Evolutionary conservation across 169 alveolate genomes (phyloP), one percentile per base, ranked within the genome.

Genomic region (Plasmodium vinckei): DNA sequence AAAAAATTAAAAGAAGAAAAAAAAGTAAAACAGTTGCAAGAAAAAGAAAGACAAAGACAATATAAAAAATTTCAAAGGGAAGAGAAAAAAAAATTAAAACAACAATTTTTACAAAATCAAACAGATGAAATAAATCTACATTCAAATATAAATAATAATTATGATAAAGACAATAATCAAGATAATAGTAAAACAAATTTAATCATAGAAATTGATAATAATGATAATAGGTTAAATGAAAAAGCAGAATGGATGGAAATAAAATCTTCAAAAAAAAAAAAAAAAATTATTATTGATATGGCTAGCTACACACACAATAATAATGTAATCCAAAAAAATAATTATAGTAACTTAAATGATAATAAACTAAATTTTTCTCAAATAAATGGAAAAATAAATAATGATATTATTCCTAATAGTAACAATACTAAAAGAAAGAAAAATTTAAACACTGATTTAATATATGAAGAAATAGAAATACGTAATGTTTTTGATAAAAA

Each of bases 1-100:
- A 54, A 72, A 57, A 72, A 49, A 47, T 9, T 47, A 21, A 70
- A 54, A 53, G 70, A 39, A 39, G 44, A 39, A 51, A 72, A 39
- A 54, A 72, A 56, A 33, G 3, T 33, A 53, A 54, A 65, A 73
- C 17, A 47, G 13, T 44, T 13, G 23, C 49, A 68, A 33, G 67
- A 72, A 33, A 64, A 27, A 10, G n/a, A 27, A 64, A 64, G 19
- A 72, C n/a, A 39, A 5, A 13, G 19, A 65, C 17, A 15, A 42
- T 53, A 13, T 15, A 13, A 25, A 64, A 64, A 23, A 5, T 27
- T 13, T 15, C 27, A 15, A 25, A 25, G 21, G 19, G 75, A 67
- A 69, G 25, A 27, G 23, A 21, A 69, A 25, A 46, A 69, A 47
- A 69, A 69, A 49, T 9, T 23, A 13, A 63, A 63, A 63, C 5